Evolutionary conservation across 805 yeast genomes (phyloP).

Genomic region (Suhomyces xylopsoci): DNA sequence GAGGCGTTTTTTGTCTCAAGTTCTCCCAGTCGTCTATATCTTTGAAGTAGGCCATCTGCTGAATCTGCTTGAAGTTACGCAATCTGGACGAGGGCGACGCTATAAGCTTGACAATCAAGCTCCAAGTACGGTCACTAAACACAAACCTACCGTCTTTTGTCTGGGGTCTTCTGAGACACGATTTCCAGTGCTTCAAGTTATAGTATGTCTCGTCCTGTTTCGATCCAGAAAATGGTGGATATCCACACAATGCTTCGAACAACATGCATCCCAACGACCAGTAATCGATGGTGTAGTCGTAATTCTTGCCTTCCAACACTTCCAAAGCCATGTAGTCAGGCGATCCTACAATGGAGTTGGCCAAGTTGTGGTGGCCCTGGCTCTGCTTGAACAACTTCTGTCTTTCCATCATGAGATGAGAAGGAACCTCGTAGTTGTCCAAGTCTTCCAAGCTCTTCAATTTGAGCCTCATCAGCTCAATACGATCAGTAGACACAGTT

Average conservation of each 20-base stretch:
- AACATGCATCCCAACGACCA: slow-evolving; percentile 99
- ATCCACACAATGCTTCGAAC: slow-evolving; percentile 93
- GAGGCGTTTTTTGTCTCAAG: slow-evolving; percentile 74
- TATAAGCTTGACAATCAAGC: slow-evolving; percentile 70
- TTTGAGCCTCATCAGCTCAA: slow-evolving; percentile 83
- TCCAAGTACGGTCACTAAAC: slow-evolving; percentile 96
- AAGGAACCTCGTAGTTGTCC: slow-evolving; percentile 48
- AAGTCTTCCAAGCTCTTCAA: slow-evolving; percentile 70
- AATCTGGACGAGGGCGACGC: slow-evolving; percentile 76
- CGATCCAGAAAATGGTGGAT: slow-evolving; percentile 95
- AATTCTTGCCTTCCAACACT: slow-evolving; percentile 88
- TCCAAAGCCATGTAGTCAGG: slow-evolving; percentile 99
- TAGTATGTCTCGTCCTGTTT: slow-evolving; percentile 92
- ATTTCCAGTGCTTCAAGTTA: slow-evolving; percentile 90
- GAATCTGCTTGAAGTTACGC: slow-evolving; percentile 77
- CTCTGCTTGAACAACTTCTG: slow-evolving; percentile 83
- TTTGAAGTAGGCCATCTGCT: slow-evolving; percentile 72
- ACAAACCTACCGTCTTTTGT: slow-evolving; percentile 89
- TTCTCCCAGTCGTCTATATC: slow-evolving; percentile 73
- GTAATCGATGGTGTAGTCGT: slow-evolving; percentile 95
- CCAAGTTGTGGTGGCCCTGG: slow-evolving; percentile 76
- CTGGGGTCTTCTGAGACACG: slow-evolving; percentile 83
- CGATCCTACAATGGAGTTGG: slow-evolving; percentile 94
- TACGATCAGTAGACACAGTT: slow-evolving; percentile 85
- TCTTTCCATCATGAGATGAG: slow-evolving; percentile 80